A percentile compares a stretch with the other conserved stretches of the same genome.
Evolutionary conservation across 1,284 basidiomycete genomes (phyloP).

Genomic region (Lignosus rhinocerotis): DNA sequence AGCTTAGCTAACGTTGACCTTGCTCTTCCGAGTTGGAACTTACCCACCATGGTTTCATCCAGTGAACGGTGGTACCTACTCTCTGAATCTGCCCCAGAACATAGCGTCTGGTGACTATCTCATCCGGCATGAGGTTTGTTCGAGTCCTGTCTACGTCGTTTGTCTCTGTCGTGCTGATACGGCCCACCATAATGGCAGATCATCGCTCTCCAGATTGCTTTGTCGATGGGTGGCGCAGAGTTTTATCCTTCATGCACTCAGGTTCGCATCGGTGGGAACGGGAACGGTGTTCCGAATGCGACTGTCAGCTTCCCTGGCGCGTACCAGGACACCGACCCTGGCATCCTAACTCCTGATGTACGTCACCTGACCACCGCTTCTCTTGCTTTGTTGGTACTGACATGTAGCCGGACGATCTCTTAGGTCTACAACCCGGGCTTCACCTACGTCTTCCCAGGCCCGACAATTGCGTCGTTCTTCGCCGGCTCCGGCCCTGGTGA

Average conservation of each 20-base stretch:
- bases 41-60: no score
- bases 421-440: constrained; percentile 39
- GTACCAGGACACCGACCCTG: constrained; percentile 61
- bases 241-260: constrained; percentile 76
- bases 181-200: constrained; percentile 33
- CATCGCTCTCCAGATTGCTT: constrained; percentile 66
- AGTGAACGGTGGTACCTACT: constrained; percentile 43
- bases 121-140: constrained; percentile 56
- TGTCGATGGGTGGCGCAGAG: constrained; percentile 54
- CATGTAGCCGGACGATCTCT: constrained; percentile 5
- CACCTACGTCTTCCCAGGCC: constrained; percentile 43
- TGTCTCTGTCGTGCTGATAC: not conserved
- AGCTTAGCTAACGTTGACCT: not conserved
- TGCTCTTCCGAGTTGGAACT: not conserved
- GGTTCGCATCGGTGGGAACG: constrained; percentile 54
- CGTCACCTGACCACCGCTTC: not conserved
- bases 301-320: constrained; percentile 65
- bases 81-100: constrained; percentile 54
- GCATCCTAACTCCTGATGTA: constrained; percentile 44
- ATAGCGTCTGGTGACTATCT: constrained; percentile 66
- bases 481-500: not conserved
- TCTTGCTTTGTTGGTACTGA: not conserved
- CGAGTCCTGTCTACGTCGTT: not conserved
- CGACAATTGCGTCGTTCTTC: constrained; percentile 33
- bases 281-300: constrained; percentile 41